Base-by-base conservation (phyloP, 2,329 filamentous ascomycete genomes). In the Ophiobolus disseminans region DNA sequence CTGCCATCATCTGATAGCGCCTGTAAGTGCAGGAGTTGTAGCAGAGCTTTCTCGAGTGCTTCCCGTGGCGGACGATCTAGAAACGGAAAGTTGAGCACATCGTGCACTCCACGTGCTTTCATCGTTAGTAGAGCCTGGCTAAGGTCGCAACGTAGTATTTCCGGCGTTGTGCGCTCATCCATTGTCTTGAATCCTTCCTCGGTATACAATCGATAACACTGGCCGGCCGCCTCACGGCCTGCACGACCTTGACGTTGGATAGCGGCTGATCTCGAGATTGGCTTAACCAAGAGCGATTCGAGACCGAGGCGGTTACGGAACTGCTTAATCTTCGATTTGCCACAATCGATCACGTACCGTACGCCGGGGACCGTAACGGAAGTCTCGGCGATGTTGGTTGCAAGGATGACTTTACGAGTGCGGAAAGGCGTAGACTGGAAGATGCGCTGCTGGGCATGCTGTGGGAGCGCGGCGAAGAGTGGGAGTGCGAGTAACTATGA, bases 361-460 rank as follows among this genome's bases (percentile, higher is more conserved):
- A 99, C 91, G 2, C 94, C 94, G 0, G 93, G 89, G 0, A 99
- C 92, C 0, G 94, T 99, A 50, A 99, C 89, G 1, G 94, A 97
- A 0, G 94, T 97, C 72, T 99, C 94, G n/a, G 94, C 94, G 63
- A 99, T 97, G 66, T 99, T 99, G 11, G 94, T 99, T 0, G 92
- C 88, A 0, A 99, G 78, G 0, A 99, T 91, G 10, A 97, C 82
- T 68, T 97, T 97, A 34, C 94, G 83, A 0, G 90, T 95, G n/a
- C 80, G 80, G 2, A 85, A 83, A 0, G 85, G 84, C 17, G 89
- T 82, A 1, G 89, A 88, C 45, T 87, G 80, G 70, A 99, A 97
- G 8, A 95, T 91, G 17, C 86, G 83, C 58, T 96, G 89, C 63
- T 99, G 94, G 0, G 89, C 88, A 43, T 87, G 84, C 59, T 94